Evolutionary conservation across 2,329 filamentous ascomycete species (phyloP), one percentile per base, ranked within the genome.

Genomic region (Zymoseptoria tritici): DNA sequence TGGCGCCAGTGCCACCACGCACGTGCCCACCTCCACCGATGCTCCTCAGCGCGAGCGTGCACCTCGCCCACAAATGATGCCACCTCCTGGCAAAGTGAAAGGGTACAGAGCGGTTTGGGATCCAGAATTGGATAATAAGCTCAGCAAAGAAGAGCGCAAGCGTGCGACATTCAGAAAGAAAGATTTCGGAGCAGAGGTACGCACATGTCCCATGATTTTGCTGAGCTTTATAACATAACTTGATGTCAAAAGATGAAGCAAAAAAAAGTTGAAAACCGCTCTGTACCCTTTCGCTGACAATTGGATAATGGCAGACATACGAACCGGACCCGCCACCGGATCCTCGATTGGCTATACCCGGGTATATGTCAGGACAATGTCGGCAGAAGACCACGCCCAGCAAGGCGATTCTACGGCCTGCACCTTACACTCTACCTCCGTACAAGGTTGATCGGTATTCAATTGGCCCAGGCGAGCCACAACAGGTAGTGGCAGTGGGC

Each of bases 401-500:
- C 71, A 93, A 87, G 78, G 87, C 85, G 65, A 90, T 84, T 68
- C 78, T 86, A 71, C 88, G 83, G 71, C 84, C 82, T 67, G 83
- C 88, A 26, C 89, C 89, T 0, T 96, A 96, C 75, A 86, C 88
- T 62, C 78, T 96, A 56, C 89, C 85, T 72, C 87, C 89, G 21
- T 97, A 95, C 74, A 76, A 84, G 24, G 94, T 91, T 75, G 92
- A 97, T 72, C 85, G 85, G 68, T 91, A 90, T 4, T 96, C 93
- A 2, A 85, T 95, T 67, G 93, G 92, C 0, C 90, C 91, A 22
- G 91, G 91, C 0, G 93, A 93, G 13, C 90, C 94, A 1, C 91
- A 89, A 2, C 91, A 96, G 72, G 85, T 99, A 54, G 87, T 97
- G 3, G 91, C 97, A 20, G 92, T 87, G n/a, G 91, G 91, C n/a